Conservation (phyloP, 2,329 filamentous ascomycete species). For the Tolypocladium inflatum region DNA sequence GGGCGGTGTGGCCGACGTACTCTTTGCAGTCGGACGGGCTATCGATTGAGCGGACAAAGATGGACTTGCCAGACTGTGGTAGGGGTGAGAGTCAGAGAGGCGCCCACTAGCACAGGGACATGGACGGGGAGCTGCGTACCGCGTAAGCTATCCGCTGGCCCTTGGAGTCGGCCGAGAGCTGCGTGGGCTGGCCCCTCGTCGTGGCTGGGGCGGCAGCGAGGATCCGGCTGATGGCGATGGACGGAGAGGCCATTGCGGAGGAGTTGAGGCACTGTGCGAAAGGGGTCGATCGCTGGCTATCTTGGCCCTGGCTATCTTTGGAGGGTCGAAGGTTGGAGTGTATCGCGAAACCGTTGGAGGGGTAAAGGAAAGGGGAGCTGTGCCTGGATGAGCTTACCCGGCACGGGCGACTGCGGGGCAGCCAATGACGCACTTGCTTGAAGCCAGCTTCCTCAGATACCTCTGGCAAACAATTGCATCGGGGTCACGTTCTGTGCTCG, state of each 20-base stretch:
- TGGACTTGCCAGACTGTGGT: slow-evolving; percentile 78
- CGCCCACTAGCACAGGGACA: neutral
- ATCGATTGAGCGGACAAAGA: slow-evolving; percentile 93
- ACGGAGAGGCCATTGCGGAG: slow-evolving; percentile 25
- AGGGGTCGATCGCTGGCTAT: neutral
- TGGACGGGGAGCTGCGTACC: slow-evolving; percentile 38
- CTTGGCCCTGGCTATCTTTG: neutral
- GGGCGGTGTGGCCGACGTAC: slow-evolving; percentile 82
- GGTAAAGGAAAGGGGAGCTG: neutral
- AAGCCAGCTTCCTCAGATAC: too few species aligned
- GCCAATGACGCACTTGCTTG: neutral
- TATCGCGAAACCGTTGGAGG: neutral
- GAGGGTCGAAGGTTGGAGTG: neutral
- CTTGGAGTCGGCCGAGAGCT: slow-evolving; percentile 78
- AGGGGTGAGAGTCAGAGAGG: neutral
- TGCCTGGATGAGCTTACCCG: neutral
- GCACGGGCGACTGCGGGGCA: neutral
- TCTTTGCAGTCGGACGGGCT: slow-evolving; percentile 75
- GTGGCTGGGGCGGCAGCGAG: slow-evolving; percentile 81
- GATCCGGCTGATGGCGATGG: slow-evolving; percentile 55
- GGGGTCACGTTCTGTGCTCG: neutral
- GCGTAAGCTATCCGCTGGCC: slow-evolving; percentile 90
- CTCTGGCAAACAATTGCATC: too few species aligned
- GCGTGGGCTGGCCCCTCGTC: slow-evolving; percentile 76
- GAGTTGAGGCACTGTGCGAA: neutral